phyloP scores from a whole-genome alignment of 345 rosid species.

The Gossypium mustelinum region DNA sequence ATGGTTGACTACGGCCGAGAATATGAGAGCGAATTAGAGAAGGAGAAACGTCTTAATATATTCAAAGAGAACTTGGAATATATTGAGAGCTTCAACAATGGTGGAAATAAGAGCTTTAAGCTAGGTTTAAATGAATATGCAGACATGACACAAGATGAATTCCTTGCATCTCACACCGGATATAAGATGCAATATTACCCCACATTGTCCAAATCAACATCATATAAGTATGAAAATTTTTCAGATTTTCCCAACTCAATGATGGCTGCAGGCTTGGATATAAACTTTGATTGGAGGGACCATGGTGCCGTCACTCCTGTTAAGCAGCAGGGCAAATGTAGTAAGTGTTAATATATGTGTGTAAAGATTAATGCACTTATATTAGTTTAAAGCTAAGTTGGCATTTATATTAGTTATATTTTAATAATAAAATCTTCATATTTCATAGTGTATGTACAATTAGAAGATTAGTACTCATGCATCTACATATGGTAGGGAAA shows the following conservation, averaged over 20 bases:
- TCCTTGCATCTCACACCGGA: background rate
- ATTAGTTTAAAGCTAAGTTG: too few relatives aligned
- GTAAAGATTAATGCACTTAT: too few relatives aligned
- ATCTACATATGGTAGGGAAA: too few relatives aligned
- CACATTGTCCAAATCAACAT: too few relatives aligned
- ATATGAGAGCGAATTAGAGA: conserved; percentile 47
- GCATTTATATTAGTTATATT: too few relatives aligned
- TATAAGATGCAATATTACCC: background rate
- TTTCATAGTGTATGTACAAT: too few relatives aligned
- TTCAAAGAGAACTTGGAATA: conserved; percentile 56
- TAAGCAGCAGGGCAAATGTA: conserved; percentile 84
- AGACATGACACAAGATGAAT: conserved; percentile 63
- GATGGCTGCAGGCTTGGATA: background rate
- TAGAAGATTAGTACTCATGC: too few relatives aligned
- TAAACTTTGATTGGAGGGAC: conserved; percentile 67
- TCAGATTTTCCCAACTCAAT: background rate
- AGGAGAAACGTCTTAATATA: conserved; percentile 43
- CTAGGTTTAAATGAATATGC: conserved; percentile 57
- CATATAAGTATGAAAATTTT: conserved; percentile 4
- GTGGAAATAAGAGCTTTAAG: conserved; percentile 33
- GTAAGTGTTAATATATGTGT: conserved; percentile 15
- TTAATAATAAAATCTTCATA: too few relatives aligned
- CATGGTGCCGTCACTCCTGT: conserved; percentile 71
- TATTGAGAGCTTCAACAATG: conserved; percentile 49
- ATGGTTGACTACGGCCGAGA: conserved; percentile 38